These are phyloP conservation scores for Epichloe sp. DNA, from an alignment of 2,329 filamentous ascomycete species.

Conservation along the genomic window DNA sequence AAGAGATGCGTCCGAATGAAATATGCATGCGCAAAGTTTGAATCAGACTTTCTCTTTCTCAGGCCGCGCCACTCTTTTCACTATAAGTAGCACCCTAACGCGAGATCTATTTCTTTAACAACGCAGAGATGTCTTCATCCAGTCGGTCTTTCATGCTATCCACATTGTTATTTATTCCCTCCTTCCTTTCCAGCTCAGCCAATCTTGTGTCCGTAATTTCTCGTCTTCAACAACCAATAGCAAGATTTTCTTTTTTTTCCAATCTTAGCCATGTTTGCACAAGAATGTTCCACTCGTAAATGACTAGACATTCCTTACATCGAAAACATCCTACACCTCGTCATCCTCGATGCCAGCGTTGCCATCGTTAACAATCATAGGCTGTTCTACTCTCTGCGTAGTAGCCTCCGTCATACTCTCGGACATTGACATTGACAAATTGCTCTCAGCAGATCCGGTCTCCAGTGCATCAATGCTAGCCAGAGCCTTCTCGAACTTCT, in stretches of 20 bases:
- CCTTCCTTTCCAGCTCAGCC: not conserved
- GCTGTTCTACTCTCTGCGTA: conserved; percentile 5
- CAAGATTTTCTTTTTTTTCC: not conserved
- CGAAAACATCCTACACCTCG: not conserved
- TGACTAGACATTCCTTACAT: not conserved
- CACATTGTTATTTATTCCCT: not conserved
- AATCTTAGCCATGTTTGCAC: not conserved
- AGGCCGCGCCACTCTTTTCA: no score
- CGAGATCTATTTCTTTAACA: no score
- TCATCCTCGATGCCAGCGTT: not conserved
- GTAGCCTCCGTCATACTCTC: conserved; percentile 10
- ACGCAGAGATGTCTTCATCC: no score
- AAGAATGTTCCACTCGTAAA: not conserved
- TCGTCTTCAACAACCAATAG: not conserved
- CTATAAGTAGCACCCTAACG: no score
- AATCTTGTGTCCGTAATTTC: not conserved
- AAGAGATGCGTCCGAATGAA: no score
- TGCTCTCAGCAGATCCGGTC: conserved; percentile 13
- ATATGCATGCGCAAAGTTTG: no score
- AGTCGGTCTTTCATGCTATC: not conserved
- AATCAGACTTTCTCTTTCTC: no score
- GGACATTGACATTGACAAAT: conserved; percentile 2
- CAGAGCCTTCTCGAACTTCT: conserved; percentile 34
- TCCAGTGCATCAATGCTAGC: conserved; percentile 32
- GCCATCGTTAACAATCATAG: not conserved